Conservation (phyloP, 495 filamentous ascomycete genomes). For the Trichocladium uniseriatum region DNA sequence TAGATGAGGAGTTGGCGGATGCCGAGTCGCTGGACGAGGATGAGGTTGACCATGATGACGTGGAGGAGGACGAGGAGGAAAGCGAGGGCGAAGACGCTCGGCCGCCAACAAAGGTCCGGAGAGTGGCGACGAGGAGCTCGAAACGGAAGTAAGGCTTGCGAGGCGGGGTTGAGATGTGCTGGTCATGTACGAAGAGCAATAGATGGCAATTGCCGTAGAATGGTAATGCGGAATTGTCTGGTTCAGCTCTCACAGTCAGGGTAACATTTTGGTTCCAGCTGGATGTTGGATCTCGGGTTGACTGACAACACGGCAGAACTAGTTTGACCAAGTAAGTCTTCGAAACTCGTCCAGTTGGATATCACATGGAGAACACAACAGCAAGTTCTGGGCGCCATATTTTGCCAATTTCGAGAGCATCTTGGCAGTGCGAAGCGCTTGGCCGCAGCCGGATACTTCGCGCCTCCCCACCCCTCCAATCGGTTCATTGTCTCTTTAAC, state of each 20-base stretch:
- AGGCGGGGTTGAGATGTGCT: neutral
- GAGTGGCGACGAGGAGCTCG: constrained; percentile 16
- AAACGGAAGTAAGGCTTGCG: constrained; percentile 19
- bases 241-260: too few species aligned
- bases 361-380: too few species aligned
- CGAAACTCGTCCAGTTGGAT: too few species aligned
- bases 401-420: too few species aligned
- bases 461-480: too few species aligned
- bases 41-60: constrained; percentile 32
- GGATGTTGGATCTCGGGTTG: too few species aligned
- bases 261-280: neutral
- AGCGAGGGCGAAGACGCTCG: constrained; percentile 25
- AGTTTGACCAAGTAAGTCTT: too few species aligned
- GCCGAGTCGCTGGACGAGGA: constrained; percentile 31
- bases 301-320: too few species aligned
- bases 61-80: constrained; percentile 30
- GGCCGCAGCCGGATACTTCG: too few species aligned
- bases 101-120: constrained; percentile 31
- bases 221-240: neutral
- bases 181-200: neutral
- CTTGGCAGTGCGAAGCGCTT: too few species aligned
- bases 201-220: neutral
- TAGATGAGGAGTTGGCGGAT: constrained; percentile 24
- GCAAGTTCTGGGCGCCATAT: too few species aligned
- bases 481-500: too few species aligned